Conservation (phyloP, 2,329 filamentous ascomycete genomes). For the Colletotrichum sidae region DNA sequence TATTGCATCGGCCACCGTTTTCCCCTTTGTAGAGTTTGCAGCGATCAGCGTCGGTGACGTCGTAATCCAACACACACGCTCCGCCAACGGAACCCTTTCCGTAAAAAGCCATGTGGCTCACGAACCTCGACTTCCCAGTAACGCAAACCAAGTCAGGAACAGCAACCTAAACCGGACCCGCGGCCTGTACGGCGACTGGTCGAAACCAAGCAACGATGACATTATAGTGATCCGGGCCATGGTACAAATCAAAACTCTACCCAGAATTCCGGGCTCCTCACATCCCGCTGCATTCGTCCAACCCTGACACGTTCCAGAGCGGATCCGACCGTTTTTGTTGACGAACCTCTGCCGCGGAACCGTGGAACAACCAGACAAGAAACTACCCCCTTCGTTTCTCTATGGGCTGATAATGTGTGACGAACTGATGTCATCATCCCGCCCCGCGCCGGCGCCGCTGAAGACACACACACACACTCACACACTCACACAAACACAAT, state of each 20-base stretch:
- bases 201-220: too few relatives aligned
- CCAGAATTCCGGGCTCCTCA: slow-evolving; percentile 23
- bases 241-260: slow-evolving; percentile 8
- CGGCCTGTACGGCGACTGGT: background rate
- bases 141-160: background rate
- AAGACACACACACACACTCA: too few relatives aligned
- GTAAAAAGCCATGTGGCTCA: slow-evolving; percentile 2
- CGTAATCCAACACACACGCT: background rate
- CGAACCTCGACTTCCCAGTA: background rate
- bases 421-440: slow-evolving; percentile 25
- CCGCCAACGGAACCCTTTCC: slow-evolving; percentile 9
- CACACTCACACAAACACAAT: too few relatives aligned
- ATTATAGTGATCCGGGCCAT: background rate
- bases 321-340: background rate
- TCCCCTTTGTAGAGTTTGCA: background rate
- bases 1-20: background rate
- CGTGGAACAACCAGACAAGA: background rate
- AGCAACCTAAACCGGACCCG: background rate
- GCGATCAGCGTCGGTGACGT: slow-evolving; percentile 31
- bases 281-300: slow-evolving; percentile 24
- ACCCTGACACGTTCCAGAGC: slow-evolving; percentile 9
- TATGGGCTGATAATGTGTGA: background rate
- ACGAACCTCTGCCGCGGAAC: slow-evolving; percentile 9
- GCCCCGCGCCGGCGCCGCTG: background rate
- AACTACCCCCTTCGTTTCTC: too few relatives aligned